Evolutionary conservation across 2,329 filamentous ascomycete species (phyloP).

Genomic region (Leptographium lundbergii): DNA sequence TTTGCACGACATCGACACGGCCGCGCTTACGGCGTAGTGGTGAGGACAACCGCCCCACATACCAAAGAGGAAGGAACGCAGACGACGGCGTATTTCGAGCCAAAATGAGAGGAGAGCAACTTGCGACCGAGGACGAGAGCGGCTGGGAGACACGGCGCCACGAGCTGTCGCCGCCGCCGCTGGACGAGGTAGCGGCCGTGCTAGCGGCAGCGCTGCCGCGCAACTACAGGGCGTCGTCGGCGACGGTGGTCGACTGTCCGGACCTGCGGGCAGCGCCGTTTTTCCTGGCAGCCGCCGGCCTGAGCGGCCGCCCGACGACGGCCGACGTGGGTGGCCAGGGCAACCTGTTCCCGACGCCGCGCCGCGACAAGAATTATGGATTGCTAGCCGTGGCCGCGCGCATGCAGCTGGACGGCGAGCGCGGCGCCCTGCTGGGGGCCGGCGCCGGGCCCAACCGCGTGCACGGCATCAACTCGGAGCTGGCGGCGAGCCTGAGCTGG

Average conservation of each 20-base stretch:
- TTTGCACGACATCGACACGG: neutral
- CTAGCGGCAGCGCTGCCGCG: neutral
- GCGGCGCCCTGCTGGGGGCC: slow-evolving; percentile 26
- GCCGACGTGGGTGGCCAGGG: slow-evolving; percentile 31
- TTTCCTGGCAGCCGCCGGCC: slow-evolving; percentile 23
- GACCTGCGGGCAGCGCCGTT: slow-evolving; percentile 26
- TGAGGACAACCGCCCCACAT: neutral
- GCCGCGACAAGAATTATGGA: slow-evolving; percentile 21
- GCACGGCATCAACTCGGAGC: slow-evolving; percentile 28
- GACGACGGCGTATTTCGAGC: no score
- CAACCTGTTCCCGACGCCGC: slow-evolving; percentile 25
- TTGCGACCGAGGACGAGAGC: no score
- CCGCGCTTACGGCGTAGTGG: no score
- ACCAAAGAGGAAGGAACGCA: neutral
- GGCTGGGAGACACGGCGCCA: neutral
- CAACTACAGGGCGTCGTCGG: neutral
- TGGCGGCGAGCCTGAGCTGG: slow-evolving; percentile 26
- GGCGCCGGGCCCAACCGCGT: slow-evolving; percentile 29
- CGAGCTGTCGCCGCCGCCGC: neutral
- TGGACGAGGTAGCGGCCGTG: neutral
- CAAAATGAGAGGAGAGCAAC: no score
- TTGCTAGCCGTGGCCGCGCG: slow-evolving; percentile 18
- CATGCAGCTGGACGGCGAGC: slow-evolving; percentile 22
- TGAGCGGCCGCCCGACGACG: slow-evolving; percentile 25
- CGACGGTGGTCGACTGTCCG: slow-evolving; percentile 13